Evolutionary conservation across 23 red algal genomes (phyloP), one percentile per base, ranked within the genome.

Genomic region (Chondrus crispus): DNA sequence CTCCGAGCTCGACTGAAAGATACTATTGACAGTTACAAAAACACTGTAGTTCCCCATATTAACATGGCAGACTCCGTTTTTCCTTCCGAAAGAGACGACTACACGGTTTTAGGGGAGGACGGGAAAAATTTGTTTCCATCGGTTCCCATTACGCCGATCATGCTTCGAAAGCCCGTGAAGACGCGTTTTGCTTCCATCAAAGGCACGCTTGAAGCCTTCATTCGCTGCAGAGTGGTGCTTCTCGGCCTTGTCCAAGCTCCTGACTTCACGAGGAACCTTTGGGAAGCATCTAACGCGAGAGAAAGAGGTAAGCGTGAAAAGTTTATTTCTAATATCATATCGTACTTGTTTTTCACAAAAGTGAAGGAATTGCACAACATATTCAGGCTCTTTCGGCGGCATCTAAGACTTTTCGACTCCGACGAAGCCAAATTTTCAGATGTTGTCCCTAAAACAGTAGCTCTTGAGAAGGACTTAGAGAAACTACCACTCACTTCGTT

Each of bases 361-460:
- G 46, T 35, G 36, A 18, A 5, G 68, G 68, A 74, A 30, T 44
- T 74, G n/a, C 68, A 35, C 6, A 74, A 35, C 41, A 35, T 74
- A 35, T 74, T 74, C 16, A 20, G 68, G n/a, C 22, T 74, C 36
- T 18, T 74, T 33, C 68, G 68, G 37, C n/a, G 36, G 22, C 46
- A 74, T 74, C 36, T 74, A 35, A 36, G 68, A 18, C 20, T 37
- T 19, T 74, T 20, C 22, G 29, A 74, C 68, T 33, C 22, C 22
- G 68, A 74, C 4, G 36, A 74, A 20, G n/a, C 22, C 36, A 33
- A 20, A 41, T 20, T 74, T 3, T 20, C 36, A 42, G 68, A 74
- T 37, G 68, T 74, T 41, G 68, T 74, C 22, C 68, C 68, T 36
- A 74, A 74, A 42, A 74, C 68, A 20, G n/a, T 74, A 35, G 68